A percentile compares a stretch with the other conserved stretches of the same genome.
These are phyloP conservation scores for Epichloe scottii DNA, from an alignment of 2,329 filamentous ascomycete species.

Conservation along the genomic window DNA sequence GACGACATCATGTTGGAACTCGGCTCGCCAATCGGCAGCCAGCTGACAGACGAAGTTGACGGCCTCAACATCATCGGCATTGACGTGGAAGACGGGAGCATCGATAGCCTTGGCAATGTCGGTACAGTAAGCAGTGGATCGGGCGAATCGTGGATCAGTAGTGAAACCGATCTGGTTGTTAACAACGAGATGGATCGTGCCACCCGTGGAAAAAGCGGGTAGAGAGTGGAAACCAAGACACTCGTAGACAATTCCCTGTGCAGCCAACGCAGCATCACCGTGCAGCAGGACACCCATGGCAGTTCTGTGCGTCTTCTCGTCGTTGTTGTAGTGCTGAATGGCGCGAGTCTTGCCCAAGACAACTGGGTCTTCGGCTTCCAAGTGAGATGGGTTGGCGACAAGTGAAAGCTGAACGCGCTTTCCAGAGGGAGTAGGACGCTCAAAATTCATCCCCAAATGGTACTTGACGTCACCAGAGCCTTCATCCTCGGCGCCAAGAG, in stretches of 20 bases:
- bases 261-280: slow-evolving; percentile 93
- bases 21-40: slow-evolving; percentile 92
- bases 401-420: slow-evolving; percentile 99
- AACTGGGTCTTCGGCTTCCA: slow-evolving; percentile 96
- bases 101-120: slow-evolving; percentile 99
- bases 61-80: slow-evolving; percentile 95
- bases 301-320: slow-evolving; percentile 75
- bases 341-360: slow-evolving; percentile 95
- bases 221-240: slow-evolving; percentile 95
- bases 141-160: slow-evolving; percentile 91
- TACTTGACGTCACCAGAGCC: slow-evolving; percentile 99
- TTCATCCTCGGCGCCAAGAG: slow-evolving; percentile 77
- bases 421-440: slow-evolving; percentile 92
- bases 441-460: slow-evolving; percentile 99
- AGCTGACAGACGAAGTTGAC: slow-evolving; percentile 97
- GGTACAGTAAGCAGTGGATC: slow-evolving; percentile 96
- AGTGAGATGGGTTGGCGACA: slow-evolving; percentile 94
- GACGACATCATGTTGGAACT: slow-evolving; percentile 97
- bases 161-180: slow-evolving; percentile 99
- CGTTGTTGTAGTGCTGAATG: slow-evolving; percentile 98
- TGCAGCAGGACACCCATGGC: slow-evolving; percentile 95
- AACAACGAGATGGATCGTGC: slow-evolving; percentile 91
- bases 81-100: slow-evolving; percentile 97
- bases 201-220: slow-evolving; percentile 91
- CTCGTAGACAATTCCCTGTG: slow-evolving; percentile 95